Evolutionary conservation across 768 basidiomycete genomes (phyloP).

Genomic region (Russula sp.): DNA sequence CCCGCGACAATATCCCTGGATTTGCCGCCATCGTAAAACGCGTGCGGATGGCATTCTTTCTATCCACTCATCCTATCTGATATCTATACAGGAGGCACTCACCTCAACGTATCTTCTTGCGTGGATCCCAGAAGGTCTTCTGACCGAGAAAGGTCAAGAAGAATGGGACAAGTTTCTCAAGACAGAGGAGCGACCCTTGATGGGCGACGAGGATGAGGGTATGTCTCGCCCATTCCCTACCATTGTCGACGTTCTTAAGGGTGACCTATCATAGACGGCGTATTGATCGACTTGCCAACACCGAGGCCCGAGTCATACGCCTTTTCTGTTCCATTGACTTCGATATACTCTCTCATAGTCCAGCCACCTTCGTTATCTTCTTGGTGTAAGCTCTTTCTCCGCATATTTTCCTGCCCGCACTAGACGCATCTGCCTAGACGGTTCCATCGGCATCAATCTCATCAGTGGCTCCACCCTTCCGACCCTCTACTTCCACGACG

Average conservation of each 20-base stretch:
- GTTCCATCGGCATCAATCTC: conserved; percentile 82
- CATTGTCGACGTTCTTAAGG: conserved; percentile 5
- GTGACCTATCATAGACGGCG: conserved; percentile 48
- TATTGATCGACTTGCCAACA: conserved; percentile 77
- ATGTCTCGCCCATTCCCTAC: conserved; percentile 22
- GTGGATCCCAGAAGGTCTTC: conserved; percentile 86
- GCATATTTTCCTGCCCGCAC: not conserved
- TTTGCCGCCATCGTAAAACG: conserved; percentile 89
- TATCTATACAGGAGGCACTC: conserved; percentile 48
- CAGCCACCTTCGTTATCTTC: conserved; percentile 78
- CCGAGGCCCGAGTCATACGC: conserved; percentile 87
- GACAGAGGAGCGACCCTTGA: conserved; percentile 59
- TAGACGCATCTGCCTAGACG: conserved; percentile 42
- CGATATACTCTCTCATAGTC: conserved; percentile 83
- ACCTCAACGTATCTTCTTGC: conserved; percentile 77
- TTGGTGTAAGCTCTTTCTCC: conserved; percentile 50
- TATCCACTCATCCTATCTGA: conserved; percentile 8
- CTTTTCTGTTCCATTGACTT: conserved; percentile 87
- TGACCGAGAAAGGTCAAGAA: conserved; percentile 71
- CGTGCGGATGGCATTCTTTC: conserved; percentile 37
- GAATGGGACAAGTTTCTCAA: conserved; percentile 90
- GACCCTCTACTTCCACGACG: conserved; percentile 93
- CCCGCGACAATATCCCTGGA: conserved; percentile 89
- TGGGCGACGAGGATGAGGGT: conserved; percentile 72
- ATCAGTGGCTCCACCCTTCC: conserved; percentile 81